Base-by-base conservation (phyloP, 179 eudicot genomes). In the Corrigiola litoralis region DNA sequence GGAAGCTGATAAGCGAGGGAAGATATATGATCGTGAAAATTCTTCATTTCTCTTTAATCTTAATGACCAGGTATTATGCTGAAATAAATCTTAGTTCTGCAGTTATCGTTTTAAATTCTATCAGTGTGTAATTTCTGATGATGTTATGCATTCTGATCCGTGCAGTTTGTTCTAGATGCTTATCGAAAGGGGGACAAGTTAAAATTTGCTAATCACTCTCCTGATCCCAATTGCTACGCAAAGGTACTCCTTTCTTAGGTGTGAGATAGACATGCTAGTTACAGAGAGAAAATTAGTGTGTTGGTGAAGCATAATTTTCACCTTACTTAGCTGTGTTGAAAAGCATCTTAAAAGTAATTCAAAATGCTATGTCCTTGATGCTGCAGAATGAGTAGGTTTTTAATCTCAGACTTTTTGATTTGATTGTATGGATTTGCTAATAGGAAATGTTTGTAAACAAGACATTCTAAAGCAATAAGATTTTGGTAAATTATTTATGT, bases 1-100 rank as follows among this genome's bases (percentile, higher is more conserved):
- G 47, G 98, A 92, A 87, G 98, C 98, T 48, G 96, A 92, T 65
- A 92, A 89, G 62, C 95, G 98, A 56, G 98, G 98, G 49, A 92
- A 92, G 82, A 92, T 92, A 66, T 92, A 92, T 76, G 98, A 92
- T 67, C 96, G 95, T 48, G 96, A 77, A 77, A 92, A 92, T 71
- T 86, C 88, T 18, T 92, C 98, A 2, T 92, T 92, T 73, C 98
- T 92, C 32, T 92, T 92, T 77, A 92, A 92, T 65, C 67, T 92
- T 1, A 92, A 92, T 72, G 95, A 92, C 51, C 96, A 92, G 95
- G 98, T 71, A 74, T 28, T 77, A 38, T 24, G 2, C 54, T 17
- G 25, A 24, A 53, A 28, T 40, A 16, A 27, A 34, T 14, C 4
- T 62, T 20, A 27, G 32, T 10, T 61, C 38, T 36, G 4, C 31